phyloP scores from a whole-genome alignment of 1,139 yeast genomes.

The Candida neerlandica region DNA sequence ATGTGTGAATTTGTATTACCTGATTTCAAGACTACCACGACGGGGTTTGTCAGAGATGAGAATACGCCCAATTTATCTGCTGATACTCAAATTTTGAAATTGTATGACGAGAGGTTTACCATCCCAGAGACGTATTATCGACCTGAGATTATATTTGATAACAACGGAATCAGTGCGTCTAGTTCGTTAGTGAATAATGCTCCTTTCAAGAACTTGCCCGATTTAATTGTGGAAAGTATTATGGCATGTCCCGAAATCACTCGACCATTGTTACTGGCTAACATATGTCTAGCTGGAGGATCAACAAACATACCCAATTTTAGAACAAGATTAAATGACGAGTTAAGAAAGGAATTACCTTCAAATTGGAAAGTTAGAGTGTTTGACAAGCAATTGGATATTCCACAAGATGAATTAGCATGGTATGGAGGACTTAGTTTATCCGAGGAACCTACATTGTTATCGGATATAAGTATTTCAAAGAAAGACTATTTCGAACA shows the following conservation, averaged over 20 bases:
- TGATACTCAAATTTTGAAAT: constrained; percentile 65
- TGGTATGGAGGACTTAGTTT: constrained; percentile 54
- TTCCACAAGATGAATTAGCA: constrained; percentile 29
- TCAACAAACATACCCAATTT: constrained; percentile 72
- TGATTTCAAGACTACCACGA: constrained; percentile 76
- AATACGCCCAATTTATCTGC: constrained; percentile 16
- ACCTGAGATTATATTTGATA: constrained; percentile 67
- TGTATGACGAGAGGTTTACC: constrained; percentile 83
- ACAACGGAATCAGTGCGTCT: constrained; percentile 29
- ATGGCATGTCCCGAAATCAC: constrained; percentile 72
- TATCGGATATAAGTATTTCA: constrained; percentile 62
- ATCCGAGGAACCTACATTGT: constrained; percentile 47
- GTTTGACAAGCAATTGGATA: constrained; percentile 21
- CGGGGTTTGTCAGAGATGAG: constrained; percentile 54
- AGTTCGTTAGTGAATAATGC: constrained; percentile 45
- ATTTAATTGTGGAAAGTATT: constrained; percentile 72
- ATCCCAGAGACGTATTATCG: constrained; percentile 86
- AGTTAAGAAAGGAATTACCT: constrained; percentile 67
- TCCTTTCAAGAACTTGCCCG: constrained; percentile 72
- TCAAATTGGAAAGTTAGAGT: constrained; percentile 66
- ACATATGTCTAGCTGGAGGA: constrained; percentile 84
- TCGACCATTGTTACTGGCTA: constrained; percentile 77
- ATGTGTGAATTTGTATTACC: constrained; percentile 78
- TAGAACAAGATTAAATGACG: constrained; percentile 57
- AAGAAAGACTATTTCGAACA: constrained; percentile 83